Evolutionary conservation across 2,329 filamentous ascomycete genomes (phyloP), one percentile per base, ranked within the genome.

Genomic region (Penicillium sp.): DNA sequence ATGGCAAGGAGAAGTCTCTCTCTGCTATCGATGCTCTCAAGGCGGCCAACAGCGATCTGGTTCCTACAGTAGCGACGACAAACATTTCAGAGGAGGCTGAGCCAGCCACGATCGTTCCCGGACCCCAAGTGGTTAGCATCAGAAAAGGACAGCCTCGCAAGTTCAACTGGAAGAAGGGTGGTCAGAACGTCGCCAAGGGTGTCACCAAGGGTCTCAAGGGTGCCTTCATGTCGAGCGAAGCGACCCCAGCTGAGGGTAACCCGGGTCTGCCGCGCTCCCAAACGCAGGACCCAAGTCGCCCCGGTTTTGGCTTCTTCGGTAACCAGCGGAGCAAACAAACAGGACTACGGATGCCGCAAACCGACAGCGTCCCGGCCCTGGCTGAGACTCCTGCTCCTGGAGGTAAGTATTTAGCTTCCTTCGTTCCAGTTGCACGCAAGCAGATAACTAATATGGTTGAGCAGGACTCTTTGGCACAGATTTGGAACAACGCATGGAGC

Each of bases 91-190:
- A 87, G 40, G 88, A 93, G 35, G 77, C 72, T 8, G 81, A 84
- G 56, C 72, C 77, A 0, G 72, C 84, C 40, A 68, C 77, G 0
- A 70, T 84, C 42, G 68, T 82, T 55, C 76, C 82, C 26, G 86
- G 88, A 2, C 90, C 93, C 17, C 93, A 95, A 53, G 87, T 97
- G 29, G 86, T 97, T 53, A 94, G 93, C 61, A 93, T 97, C 55
- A 83, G 89, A 61, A 97, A 96, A 72, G 89, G 87, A 28, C 89
- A 95, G 65, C 83, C 85, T 47, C 95, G 89, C 75, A 97, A 96
- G 69, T 96, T 96, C 72, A 95, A 95, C 72, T 97, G 93, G 90
- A 95, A 96, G 78, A 95, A 94, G 75, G 89, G 89, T 35, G 88
- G 88, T 34, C 91, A 95, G 71, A 90, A 87, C 49, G 84, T 97